Conservation (phyloP, 768 basidiomycete genomes). For the Amanita subjunquillea region DNA sequence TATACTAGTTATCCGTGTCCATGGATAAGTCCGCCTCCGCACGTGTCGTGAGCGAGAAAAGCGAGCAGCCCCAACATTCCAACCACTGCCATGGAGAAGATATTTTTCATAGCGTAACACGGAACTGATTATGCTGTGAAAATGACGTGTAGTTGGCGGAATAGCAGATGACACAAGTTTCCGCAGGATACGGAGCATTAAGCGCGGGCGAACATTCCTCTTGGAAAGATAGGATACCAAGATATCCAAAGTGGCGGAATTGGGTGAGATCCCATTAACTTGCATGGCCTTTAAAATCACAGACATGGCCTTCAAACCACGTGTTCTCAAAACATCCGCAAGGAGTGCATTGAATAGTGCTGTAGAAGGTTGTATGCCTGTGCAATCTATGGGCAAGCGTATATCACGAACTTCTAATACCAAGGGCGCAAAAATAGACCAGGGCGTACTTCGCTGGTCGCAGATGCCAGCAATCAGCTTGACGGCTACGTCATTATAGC, state of each 20-base stretch:
- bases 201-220: slow-evolving; percentile 28
- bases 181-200: slow-evolving; percentile 38
- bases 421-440: slow-evolving; percentile 2
- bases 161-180: slow-evolving; percentile 28
- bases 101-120: slow-evolving; percentile 44
- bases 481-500: slow-evolving; percentile 39
- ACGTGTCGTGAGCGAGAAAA: slow-evolving; percentile 16
- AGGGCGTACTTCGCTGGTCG: slow-evolving; percentile 9
- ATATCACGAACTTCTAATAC: neutral
- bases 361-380: slow-evolving; percentile 25
- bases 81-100: slow-evolving; percentile 31
- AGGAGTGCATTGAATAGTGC: slow-evolving; percentile 57
- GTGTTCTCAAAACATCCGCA: slow-evolving; percentile 32
- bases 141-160: slow-evolving; percentile 42
- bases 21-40: neutral
- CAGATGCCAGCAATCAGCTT: slow-evolving; percentile 40
- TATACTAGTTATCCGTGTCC: slow-evolving; percentile 12
- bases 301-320: slow-evolving; percentile 38
- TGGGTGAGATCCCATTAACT: slow-evolving; percentile 34
- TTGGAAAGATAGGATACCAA: slow-evolving; percentile 42
- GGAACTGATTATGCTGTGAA: slow-evolving; percentile 44
- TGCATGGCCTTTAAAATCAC: slow-evolving; percentile 47
- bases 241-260: slow-evolving; percentile 43
- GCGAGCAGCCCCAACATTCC: slow-evolving; percentile 30
- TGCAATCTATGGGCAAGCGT: slow-evolving; percentile 11